Base-by-base conservation (phyloP, 306 rosid species). In the Hippophae tibetana region DNA sequence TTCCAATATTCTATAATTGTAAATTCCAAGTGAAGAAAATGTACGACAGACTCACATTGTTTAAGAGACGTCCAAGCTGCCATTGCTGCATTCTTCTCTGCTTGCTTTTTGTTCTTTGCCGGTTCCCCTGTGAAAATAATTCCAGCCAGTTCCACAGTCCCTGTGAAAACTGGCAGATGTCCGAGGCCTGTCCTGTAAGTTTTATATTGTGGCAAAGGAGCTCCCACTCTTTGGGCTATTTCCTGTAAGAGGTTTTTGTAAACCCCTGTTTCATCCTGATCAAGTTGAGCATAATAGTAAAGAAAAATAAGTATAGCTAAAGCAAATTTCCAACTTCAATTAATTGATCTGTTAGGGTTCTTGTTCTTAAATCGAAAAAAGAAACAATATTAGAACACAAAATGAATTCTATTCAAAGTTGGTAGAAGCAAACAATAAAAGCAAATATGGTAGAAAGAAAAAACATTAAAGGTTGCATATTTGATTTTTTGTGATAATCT, bases 81-180 rank as follows among this genome's bases (percentile, higher is more conserved):
- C 99, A 93, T 86, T 54, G 99, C 99, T 10, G 99, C 99, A 82
- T 93, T 93, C 72, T 93, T 93, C 82, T 93, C 99, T 3, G 99
- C 99, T 65, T 93, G 99, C 62, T 93, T 93, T 70, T 93, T 93
- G 55, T 84, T 93, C 90, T 93, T 93, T 49, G 99, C 99, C 68
- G 88, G 84, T 45, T 93, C 99, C 5, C 99, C 99, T 1, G 97
- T 93, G 69, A 93, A 93, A 42, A 76, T 88, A 61, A 93, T 89
- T 57, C 94, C 94, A 27, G 97, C 99, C 70, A 93, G 81, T 76
- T 93, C 97, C 18, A 93, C 99, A 0, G 79, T 82, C 75, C 99
- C 99, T 4, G 99, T 93, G 70, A 93, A 93, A 76, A 93, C 94
- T 41, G 99, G 99, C 43, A 80, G 80, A 74, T 93, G 99, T 10